phyloP scores from a whole-genome alignment of 176 grass and related monocot species.

The Musa schizocarpa region DNA sequence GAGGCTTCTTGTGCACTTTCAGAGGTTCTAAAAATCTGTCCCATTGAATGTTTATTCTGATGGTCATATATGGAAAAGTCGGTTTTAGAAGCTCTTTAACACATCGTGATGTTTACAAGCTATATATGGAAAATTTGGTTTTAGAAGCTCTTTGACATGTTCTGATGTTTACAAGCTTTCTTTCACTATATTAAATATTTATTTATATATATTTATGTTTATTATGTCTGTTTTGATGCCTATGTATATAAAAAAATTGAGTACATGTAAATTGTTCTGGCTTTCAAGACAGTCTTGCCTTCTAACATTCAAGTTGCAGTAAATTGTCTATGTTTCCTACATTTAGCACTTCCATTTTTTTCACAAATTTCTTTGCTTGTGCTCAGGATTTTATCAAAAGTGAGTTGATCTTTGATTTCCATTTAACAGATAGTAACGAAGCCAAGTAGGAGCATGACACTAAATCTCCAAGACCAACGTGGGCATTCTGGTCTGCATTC shows the following conservation, averaged over 20 bases:
- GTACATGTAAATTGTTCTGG: too few species aligned
- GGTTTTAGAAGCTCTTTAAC: too few species aligned
- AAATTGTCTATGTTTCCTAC: neutral
- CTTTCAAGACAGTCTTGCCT: neutral
- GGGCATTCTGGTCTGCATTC: constrained; percentile 26
- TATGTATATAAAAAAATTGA: neutral
- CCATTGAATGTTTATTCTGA: constrained; percentile 15
- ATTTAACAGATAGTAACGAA: constrained; percentile 78
- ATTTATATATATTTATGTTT: neutral
- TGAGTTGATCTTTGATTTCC: constrained; percentile 21
- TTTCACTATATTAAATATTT: neutral
- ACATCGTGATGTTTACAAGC: too few species aligned
- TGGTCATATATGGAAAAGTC: neutral
- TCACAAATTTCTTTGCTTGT: neutral
- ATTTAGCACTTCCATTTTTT: neutral
- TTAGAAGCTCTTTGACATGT: too few species aligned
- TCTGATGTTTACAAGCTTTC: too few species aligned
- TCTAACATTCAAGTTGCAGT: neutral
- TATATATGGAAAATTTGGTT: neutral
- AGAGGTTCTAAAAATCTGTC: constrained; percentile 39
- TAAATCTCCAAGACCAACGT: constrained; percentile 41
- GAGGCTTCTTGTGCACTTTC: constrained; percentile 69
- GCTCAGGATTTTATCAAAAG: neutral
- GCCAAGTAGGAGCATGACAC: constrained; percentile 39
- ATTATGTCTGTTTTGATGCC: neutral